phyloP scores from a whole-genome alignment of 2,329 filamentous ascomycete genomes.

The Macroventuria anomochaeta region DNA sequence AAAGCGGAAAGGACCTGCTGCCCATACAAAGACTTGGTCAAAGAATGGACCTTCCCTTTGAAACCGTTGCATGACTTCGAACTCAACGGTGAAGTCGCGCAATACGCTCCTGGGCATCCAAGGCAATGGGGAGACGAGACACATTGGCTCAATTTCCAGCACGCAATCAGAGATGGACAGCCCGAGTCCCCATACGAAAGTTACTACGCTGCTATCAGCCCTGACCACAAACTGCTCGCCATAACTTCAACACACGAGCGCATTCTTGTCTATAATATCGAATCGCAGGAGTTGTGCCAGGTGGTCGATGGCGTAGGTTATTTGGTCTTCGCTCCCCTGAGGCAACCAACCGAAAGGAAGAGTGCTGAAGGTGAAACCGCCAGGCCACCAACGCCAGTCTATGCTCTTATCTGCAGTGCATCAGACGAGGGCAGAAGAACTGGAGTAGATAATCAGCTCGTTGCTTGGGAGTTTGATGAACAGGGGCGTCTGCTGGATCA shows the following conservation, averaged over 20 bases:
- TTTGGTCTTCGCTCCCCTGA: constrained; percentile 25
- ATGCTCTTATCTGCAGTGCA: constrained; percentile 30
- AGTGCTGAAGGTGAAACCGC: background rate
- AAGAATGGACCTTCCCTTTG: constrained; percentile 21
- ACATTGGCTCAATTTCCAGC: constrained; percentile 19
- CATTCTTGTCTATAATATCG: constrained; percentile 33
- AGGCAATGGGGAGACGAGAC: constrained; percentile 22
- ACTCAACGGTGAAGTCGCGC: constrained; percentile 17
- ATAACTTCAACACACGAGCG: constrained; percentile 23
- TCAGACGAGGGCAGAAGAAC: background rate
- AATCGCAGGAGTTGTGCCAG: constrained; percentile 29
- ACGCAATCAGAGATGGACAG: constrained; percentile 1
- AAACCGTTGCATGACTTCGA: constrained; percentile 25
- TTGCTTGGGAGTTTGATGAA: constrained; percentile 38
- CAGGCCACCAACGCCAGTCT: constrained; percentile 17
- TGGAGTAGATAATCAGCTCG: constrained; percentile 17
- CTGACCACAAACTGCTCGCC: constrained; percentile 33
- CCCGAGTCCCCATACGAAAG: constrained; percentile 2
- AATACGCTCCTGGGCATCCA: constrained; percentile 26
- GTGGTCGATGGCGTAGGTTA: constrained; percentile 31
- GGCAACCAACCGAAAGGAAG: background rate
- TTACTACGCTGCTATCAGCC: constrained; percentile 25
- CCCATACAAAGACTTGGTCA: constrained; percentile 18
- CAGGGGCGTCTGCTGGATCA: constrained; percentile 36
- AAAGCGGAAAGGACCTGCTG: background rate